Conservation (phyloP, 352 stramenopile species). For the Phytopythium aichiense region DNA sequence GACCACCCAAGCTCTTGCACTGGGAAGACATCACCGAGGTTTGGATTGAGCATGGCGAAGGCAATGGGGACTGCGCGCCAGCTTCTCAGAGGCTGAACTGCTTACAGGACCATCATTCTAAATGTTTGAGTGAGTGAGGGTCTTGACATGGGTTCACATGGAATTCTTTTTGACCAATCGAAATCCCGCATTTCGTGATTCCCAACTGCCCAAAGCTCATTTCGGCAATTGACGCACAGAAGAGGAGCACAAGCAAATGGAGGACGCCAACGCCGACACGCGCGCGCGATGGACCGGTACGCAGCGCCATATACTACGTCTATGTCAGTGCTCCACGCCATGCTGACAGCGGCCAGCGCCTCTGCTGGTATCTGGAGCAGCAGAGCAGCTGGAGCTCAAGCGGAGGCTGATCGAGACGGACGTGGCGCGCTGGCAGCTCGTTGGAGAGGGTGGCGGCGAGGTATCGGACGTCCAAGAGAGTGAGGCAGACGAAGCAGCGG, state of each 20-base stretch:
- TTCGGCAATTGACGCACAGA: not conserved
- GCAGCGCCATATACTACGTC: not conserved
- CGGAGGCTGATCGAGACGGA: constrained; percentile 40
- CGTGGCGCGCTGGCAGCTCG: constrained; percentile 35
- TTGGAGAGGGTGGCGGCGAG: not conserved
- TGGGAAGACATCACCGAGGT: too few relatives aligned
- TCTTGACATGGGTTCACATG: constrained; percentile 1
- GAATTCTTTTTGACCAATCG: not conserved
- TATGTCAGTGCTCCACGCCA: not conserved
- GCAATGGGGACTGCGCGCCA: too few relatives aligned
- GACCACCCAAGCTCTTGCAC: too few relatives aligned
- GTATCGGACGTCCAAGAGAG: not conserved
- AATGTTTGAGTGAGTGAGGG: not conserved
- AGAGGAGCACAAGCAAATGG: not conserved
- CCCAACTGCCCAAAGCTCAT: not conserved
- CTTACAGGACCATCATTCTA: not conserved
- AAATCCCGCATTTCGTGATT: not conserved
- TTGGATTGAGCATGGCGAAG: too few relatives aligned
- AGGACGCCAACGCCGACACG: constrained; percentile 3
- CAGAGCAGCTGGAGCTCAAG: constrained; percentile 60
- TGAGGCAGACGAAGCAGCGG: constrained; percentile 5
- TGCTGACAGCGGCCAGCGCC: not conserved
- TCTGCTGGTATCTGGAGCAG: constrained; percentile 10
- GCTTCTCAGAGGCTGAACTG: too few relatives aligned
- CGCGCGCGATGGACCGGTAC: constrained; percentile 7